A percentile compares a stretch with the other conserved stretches of the same genome.
Evolutionary conservation across 1,139 yeast species (phyloP).

Genomic region (Yamadazyma conglobata): DNA sequence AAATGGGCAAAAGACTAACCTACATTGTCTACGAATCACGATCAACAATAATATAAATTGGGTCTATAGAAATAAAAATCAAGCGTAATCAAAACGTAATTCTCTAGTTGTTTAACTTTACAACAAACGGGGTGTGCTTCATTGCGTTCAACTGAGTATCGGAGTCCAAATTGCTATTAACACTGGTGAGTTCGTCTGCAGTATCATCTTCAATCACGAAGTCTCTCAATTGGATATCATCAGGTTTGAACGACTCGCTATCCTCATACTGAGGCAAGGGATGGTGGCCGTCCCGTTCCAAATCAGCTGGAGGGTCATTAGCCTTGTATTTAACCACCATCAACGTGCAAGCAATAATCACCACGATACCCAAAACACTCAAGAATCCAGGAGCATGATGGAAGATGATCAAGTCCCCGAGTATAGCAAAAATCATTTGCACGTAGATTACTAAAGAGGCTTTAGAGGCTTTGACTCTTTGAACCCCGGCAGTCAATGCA

Average conservation of each 20-base stretch:
- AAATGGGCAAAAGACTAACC: constrained; percentile 24
- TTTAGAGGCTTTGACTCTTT: constrained; percentile 74
- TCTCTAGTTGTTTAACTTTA: constrained; percentile 2
- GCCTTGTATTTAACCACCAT: constrained; percentile 54
- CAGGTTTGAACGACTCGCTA: constrained; percentile 14
- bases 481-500: constrained; percentile 77
- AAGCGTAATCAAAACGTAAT: background rate
- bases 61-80: no score
- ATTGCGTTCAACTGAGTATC: constrained; percentile 11
- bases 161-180: background rate
- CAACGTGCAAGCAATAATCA: constrained; percentile 67
- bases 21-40: no score
- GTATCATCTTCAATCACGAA: constrained; percentile 26
- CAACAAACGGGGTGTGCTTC: constrained; percentile 6
- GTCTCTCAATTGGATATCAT: constrained; percentile 23
- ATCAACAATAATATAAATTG: no score
- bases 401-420: constrained; percentile 74
- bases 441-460: constrained; percentile 75
- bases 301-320: constrained; percentile 1
- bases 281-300: constrained; percentile 6
- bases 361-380: constrained; percentile 64
- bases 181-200: constrained; percentile 11
- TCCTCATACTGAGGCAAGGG: constrained; percentile 16
- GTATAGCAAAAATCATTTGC: constrained; percentile 73
- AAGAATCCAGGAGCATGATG: constrained; percentile 67